A percentile compares a stretch with the other conserved stretches of the same genome.
Conservation (phyloP, 176 grass and related monocot species). For the Aegilops speltoides region DNA sequence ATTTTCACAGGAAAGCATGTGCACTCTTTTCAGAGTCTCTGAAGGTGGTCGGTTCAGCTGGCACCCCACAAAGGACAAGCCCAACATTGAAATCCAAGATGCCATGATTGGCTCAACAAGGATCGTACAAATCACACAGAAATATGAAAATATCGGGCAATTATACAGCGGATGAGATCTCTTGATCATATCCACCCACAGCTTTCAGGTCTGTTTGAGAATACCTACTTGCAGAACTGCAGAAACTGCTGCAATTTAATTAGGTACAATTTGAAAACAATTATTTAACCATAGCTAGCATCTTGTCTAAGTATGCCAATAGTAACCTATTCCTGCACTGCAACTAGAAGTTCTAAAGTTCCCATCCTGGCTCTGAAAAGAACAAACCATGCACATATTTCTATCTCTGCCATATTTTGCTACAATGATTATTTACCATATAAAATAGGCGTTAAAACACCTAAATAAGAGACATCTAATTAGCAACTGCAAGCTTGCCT, state of each 20-base stretch:
- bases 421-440: background rate
- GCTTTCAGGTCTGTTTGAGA: background rate
- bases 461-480: background rate
- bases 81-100: background rate
- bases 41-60: too few relatives aligned
- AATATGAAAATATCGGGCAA: background rate
- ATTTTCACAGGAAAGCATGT: too few relatives aligned
- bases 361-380: background rate
- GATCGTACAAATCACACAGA: background rate
- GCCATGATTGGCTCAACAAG: background rate
- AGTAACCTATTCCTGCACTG: background rate
- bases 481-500: background rate
- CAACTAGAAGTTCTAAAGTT: background rate
- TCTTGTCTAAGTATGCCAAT: background rate
- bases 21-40: too few relatives aligned
- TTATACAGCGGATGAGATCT: background rate
- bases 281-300: background rate
- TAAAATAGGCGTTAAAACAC: background rate
- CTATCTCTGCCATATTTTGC: background rate
- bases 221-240: background rate
- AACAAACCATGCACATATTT: background rate
- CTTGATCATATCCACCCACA: background rate
- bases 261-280: background rate
- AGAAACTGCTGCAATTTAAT: background rate
- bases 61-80: too few relatives aligned